A percentile compares a stretch with the other conserved stretches of the same genome.
These are phyloP conservation scores for Trametes pubescens DNA, from an alignment of 1,284 basidiomycete species.

Conservation along the genomic window DNA sequence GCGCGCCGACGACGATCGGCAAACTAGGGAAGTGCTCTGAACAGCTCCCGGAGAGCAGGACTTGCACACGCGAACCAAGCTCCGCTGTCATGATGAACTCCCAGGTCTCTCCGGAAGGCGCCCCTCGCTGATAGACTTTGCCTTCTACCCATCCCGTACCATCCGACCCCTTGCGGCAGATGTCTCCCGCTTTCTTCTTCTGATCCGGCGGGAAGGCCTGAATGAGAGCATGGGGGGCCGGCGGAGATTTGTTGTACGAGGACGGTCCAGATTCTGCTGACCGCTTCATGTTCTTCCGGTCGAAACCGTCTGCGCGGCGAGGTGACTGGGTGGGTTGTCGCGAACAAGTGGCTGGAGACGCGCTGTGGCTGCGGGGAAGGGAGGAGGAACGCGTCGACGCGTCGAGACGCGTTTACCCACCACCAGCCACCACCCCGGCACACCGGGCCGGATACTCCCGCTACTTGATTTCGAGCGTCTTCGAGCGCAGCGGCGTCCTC, in stretches of 20 bases:
- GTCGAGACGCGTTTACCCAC: constrained; percentile 18
- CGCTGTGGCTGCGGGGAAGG: constrained; percentile 8
- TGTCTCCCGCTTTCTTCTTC: constrained; percentile 28
- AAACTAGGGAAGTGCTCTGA: constrained; percentile 17
- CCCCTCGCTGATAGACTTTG: constrained; percentile 39
- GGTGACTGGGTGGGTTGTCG: not conserved
- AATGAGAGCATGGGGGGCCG: constrained; percentile 6
- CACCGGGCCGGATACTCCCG: constrained; percentile 8
- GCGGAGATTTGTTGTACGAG: constrained; percentile 2
- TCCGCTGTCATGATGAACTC: constrained; percentile 40
- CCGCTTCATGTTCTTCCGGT: constrained; percentile 6
- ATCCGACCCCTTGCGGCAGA: constrained; percentile 28
- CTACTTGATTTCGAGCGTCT: constrained; percentile 15
- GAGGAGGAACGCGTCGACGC: constrained; percentile 21
- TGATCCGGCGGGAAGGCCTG: constrained; percentile 21
- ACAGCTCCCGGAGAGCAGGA: constrained; percentile 23
- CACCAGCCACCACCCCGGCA: not conserved
- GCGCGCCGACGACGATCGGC: constrained; percentile 23
- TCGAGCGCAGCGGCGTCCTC: constrained; percentile 3
- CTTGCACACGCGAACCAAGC: constrained; percentile 19
- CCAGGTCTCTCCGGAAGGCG: constrained; percentile 33
- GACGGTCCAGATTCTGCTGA: constrained; percentile 5
- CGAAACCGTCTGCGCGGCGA: too few relatives aligned
- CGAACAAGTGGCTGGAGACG: not conserved
- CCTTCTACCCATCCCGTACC: constrained; percentile 49